Base-by-base conservation (phyloP, 2,329 filamentous ascomycete genomes). In the Colletotrichum sp. region DNA sequence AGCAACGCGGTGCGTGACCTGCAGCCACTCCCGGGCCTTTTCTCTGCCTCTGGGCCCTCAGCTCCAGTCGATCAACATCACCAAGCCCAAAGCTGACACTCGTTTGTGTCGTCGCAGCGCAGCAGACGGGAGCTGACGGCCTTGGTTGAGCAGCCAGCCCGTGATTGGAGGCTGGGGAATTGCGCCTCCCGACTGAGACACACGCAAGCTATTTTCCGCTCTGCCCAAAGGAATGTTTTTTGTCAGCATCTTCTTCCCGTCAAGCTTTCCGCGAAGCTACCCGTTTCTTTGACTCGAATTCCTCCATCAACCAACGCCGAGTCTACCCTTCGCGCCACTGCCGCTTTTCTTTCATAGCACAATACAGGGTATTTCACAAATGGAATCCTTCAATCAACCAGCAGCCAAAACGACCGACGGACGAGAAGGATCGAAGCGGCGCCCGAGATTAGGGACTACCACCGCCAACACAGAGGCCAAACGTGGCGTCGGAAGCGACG, bases 401-500 rank as follows among this genome's bases (percentile, higher is more conserved):
- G 58, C 10, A 2, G 12, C 26, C 28, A 61, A 34, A 28, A 32
- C 18, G 18, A 28, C 13, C 28, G 28, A 61, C 30, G 21, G 12
- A 26, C 34, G 32, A 67, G 43, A 63, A 55, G 61, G 68, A 55
- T 38, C 16, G 61, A 28, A 43, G 61, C 57, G 32, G 16, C 61
- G 36, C 61, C 26, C 30, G 24, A 61, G 52, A 72, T 52, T 13
- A 61, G 61, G 71, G 55, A 61, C 52, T 36, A 18, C 67, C 61
- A 9, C 0, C 43, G 36, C 67, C 61, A 75, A 28, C 61, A 32
- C 26, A 43, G 26, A 32, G 60, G 30, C 67, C 61, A 55, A 43
- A 63, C 55, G 69, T 75, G 72, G 72, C 72, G 71, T 57, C 63
- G 72, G 72, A 63, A 63, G 21, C 16, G 18, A 67, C 69, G 55